These are phyloP conservation scores for Lophiotrema nucula DNA, from an alignment of 495 filamentous ascomycete genomes.

Conservation along the genomic window DNA sequence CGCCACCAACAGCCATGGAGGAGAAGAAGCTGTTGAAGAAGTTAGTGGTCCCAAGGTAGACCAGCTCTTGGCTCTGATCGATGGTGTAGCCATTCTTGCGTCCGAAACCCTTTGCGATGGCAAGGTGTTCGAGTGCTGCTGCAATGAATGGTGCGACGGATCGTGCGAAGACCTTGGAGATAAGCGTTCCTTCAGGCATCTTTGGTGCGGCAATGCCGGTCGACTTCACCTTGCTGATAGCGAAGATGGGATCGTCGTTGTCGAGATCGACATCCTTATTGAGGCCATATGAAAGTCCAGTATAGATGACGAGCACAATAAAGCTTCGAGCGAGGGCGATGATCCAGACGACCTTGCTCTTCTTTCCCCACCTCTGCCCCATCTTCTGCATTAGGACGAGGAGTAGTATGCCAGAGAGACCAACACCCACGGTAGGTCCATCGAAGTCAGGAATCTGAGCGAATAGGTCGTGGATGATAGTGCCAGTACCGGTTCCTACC, in stretches of 20 bases:
- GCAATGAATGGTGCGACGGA: constrained; percentile 79
- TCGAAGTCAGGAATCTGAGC: constrained; percentile 43
- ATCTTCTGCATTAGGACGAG: constrained; percentile 46
- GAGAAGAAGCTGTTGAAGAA: constrained; percentile 91
- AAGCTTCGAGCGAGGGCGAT: constrained; percentile 83
- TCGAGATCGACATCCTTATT: constrained; percentile 58
- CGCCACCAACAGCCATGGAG: constrained; percentile 88
- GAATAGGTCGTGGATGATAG: constrained; percentile 48
- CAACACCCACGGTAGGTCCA: constrained; percentile 47
- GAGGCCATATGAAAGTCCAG: constrained; percentile 80
- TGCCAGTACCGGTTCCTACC: constrained; percentile 42
- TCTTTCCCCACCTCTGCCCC: constrained; percentile 48
- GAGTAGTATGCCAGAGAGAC: constrained; percentile 48
- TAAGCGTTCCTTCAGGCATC: constrained; percentile 35
- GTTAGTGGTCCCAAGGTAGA: constrained; percentile 90
- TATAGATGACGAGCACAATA: constrained; percentile 92
- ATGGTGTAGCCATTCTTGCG: constrained; percentile 95
- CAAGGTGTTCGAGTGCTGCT: constrained; percentile 76
- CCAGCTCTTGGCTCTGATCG: constrained; percentile 91
- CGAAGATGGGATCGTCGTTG: constrained; percentile 16
- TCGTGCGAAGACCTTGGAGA: constrained; percentile 51
- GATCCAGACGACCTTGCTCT: constrained; percentile 58
- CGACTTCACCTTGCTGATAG: constrained; percentile 45
- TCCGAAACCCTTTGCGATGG: constrained; percentile 96
- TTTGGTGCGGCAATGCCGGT: constrained; percentile 46